Conservation (phyloP, 2,329 filamentous ascomycete species). For the Fusarium pseudoanthophilum region DNA sequence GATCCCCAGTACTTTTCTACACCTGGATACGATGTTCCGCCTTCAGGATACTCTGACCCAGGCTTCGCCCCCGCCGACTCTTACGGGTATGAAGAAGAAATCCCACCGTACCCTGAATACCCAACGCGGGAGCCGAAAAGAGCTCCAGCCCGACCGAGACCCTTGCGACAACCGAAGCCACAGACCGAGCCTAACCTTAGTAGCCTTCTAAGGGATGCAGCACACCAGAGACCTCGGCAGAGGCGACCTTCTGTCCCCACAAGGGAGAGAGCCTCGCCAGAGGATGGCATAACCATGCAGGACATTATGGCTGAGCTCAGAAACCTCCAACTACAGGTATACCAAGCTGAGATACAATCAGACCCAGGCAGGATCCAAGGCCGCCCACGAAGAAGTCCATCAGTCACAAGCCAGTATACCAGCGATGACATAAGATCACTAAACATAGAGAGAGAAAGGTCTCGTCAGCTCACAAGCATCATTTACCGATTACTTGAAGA, state of each 20-base stretch:
- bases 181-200: not conserved
- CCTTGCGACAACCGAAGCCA: not conserved
- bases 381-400: not conserved
- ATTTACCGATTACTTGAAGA: slow-evolving; percentile 7
- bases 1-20: not conserved
- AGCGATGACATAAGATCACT: not conserved
- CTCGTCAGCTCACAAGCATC: not conserved
- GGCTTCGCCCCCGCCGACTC: not conserved
- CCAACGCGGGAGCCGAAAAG: not conserved
- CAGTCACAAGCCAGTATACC: not conserved
- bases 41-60: not conserved
- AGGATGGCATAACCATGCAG: not conserved
- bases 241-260: not conserved
- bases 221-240: not conserved
- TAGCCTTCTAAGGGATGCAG: too few relatives aligned
- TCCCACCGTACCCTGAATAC: not conserved
- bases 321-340: not conserved
- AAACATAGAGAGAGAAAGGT: slow-evolving; percentile 3
- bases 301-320: not conserved
- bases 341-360: not conserved
- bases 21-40: not conserved
- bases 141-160: not conserved
- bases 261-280: not conserved
- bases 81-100: not conserved
- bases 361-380: not conserved